Evolutionary conservation across 1,284 basidiomycete genomes (phyloP).

Genomic region (Ceratobasidium papillatum): DNA sequence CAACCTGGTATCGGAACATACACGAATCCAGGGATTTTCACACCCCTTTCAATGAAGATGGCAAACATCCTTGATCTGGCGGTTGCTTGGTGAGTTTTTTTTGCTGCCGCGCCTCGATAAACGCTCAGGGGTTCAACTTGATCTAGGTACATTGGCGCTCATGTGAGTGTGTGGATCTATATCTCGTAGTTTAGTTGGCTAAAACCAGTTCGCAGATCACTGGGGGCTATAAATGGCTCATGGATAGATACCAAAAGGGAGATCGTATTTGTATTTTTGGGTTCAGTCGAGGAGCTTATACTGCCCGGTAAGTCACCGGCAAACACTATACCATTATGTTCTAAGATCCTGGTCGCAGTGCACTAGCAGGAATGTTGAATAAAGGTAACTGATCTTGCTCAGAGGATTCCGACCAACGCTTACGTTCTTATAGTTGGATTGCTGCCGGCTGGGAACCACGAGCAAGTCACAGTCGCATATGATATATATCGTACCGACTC

Average conservation of each 20-base stretch:
- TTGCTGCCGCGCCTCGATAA: neutral
- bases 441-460: constrained; percentile 26
- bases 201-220: constrained; percentile 24
- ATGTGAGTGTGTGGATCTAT: neutral
- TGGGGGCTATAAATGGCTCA: constrained; percentile 45
- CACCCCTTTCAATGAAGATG: constrained; percentile 33
- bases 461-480: constrained; percentile 32
- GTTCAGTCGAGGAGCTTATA: constrained; percentile 43
- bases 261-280: constrained; percentile 44
- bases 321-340: neutral
- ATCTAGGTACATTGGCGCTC: constrained; percentile 14
- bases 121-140: neutral
- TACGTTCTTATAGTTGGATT: constrained; percentile 16
- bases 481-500: constrained; percentile 29
- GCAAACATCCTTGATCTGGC: constrained; percentile 41
- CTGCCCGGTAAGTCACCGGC: constrained; percentile 28
- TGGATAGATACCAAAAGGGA: constrained; percentile 41
- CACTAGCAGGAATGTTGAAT: constrained; percentile 24
- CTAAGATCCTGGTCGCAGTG: constrained; percentile 1
- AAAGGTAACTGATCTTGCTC: neutral
- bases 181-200: neutral
- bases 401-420: neutral
- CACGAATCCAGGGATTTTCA: constrained; percentile 38
- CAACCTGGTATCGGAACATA: constrained; percentile 44
- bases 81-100: constrained; percentile 41